Evolutionary conservation across 2,329 filamentous ascomycete species (phyloP), one percentile per base, ranked within the genome.

Genomic region (Clonostachys byssicola): DNA sequence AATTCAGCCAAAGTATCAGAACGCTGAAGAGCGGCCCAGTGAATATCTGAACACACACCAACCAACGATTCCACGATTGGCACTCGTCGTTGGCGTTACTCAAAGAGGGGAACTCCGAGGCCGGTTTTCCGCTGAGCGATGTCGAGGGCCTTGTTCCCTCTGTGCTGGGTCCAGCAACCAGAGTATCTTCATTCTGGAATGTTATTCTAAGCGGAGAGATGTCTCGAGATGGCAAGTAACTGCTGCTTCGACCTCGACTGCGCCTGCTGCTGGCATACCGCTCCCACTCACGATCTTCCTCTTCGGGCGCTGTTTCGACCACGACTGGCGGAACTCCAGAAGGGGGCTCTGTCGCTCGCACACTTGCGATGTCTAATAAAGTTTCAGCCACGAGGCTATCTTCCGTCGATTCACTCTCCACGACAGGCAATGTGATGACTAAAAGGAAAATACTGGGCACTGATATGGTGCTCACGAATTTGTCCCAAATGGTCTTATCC

Each of bases 371-470:
- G 54, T 23, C 61, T 53, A 12, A 53, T 48, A 61, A 44, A 10
- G 50, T 56, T 6, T 58, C 60, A 5, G 56, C 51, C 8, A 56
- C n/a, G 6, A 57, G 60, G 14, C 58, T 56, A 6, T 60, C 60
- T 5, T 82, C 78, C 8, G 77, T 74, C 17, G 80, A 75, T 40
- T 80, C 78, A 2, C 80, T 80, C 57, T 97, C 92, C 6, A 96
- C 89, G 1, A 99, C 91, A 1, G 95, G 94, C 5, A 99, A 67
- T 1, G 94, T 99, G 42, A 94, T 83, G 1, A 92, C 92, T 5
- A 99, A 75, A 3, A 97, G 70, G 52, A 99, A 89, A 36, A 99
- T 90, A 56, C 88, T 95, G 2, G 92, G 89, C n/a, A 90, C 85
- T 8, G 92, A 92, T 36, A 95, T 77, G 12, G 94, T 58, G 40